Evolutionary conservation across 192 early-diverging fungal species (phyloP).

Genomic region (Backusella psychrophila): DNA sequence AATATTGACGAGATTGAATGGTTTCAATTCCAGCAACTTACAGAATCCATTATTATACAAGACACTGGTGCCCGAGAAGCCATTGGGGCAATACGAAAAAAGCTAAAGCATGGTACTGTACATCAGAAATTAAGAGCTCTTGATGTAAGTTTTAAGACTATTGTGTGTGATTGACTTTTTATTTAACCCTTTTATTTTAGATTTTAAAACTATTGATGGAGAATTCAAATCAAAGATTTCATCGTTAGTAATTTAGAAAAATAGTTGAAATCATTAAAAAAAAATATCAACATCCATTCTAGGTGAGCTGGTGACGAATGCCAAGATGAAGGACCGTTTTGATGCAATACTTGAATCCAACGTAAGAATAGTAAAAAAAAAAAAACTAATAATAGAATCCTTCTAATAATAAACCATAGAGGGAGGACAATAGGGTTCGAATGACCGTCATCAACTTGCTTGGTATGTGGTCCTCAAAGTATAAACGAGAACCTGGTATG

Average conservation of each 20-base stretch:
- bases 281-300: background rate
- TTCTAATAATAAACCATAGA: background rate
- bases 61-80: constrained; percentile 33
- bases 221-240: constrained; percentile 30
- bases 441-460: constrained; percentile 24
- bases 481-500: constrained; percentile 34
- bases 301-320: constrained; percentile 26
- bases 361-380: background rate
- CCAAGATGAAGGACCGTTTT: constrained; percentile 35
- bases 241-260: background rate
- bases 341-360: constrained; percentile 21
- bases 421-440: constrained; percentile 22
- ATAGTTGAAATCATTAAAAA: no score
- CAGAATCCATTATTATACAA: constrained; percentile 36
- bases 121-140: constrained; percentile 30
- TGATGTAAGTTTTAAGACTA: constrained; percentile 11
- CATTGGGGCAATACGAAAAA: constrained; percentile 33
- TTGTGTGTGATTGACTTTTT: background rate
- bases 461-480: constrained; percentile 33
- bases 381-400: background rate
- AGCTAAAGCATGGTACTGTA: constrained; percentile 32
- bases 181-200: background rate
- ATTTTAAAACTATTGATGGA: constrained; percentile 37
- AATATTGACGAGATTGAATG: constrained; percentile 40
- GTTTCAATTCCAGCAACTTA: constrained; percentile 37